Conservation (phyloP, 345 rosid genomes). For the Theobroma cacao region DNA sequence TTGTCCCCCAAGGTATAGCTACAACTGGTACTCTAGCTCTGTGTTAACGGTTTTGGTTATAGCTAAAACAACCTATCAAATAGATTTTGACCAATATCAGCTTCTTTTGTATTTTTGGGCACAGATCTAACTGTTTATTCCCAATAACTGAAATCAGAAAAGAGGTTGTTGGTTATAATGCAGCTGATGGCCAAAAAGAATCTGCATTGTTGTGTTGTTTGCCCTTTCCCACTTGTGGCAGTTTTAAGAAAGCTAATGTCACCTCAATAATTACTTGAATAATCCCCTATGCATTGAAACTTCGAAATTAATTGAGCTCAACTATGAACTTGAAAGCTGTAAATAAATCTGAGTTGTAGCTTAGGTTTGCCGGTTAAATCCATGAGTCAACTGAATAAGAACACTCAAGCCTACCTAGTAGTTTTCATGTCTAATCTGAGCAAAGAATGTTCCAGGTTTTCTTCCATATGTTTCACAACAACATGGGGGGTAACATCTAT, state of each 20-base stretch:
- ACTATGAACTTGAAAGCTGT: not conserved
- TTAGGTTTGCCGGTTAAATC: too few relatives aligned
- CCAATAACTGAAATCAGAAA: too few relatives aligned
- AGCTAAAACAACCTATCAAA: not conserved
- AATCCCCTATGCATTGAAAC: not conserved
- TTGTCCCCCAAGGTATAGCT: constrained; percentile 53
- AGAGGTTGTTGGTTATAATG: not conserved
- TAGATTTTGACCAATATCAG: not conserved
- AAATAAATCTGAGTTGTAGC: not conserved
- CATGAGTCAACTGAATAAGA: too few relatives aligned
- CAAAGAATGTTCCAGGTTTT: not conserved
- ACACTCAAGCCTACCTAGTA: too few relatives aligned
- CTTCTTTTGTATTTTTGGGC: not conserved
- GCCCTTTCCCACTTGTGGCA: not conserved
- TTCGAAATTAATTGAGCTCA: not conserved
- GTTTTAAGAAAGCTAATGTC: not conserved
- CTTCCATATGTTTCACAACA: not conserved
- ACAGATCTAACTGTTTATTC: not conserved
- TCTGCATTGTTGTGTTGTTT: too few relatives aligned
- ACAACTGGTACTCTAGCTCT: not conserved
- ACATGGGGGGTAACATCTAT: not conserved
- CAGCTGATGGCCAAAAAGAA: too few relatives aligned
- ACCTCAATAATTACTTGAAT: not conserved
- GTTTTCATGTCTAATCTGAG: not conserved
- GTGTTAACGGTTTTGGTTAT: not conserved